Percentiles rank a stretch among this genome's conserved stretches.
Evolutionary conservation across 2,329 filamentous ascomycete genomes (phyloP).

Genomic region (Penicillium capsulatum): DNA sequence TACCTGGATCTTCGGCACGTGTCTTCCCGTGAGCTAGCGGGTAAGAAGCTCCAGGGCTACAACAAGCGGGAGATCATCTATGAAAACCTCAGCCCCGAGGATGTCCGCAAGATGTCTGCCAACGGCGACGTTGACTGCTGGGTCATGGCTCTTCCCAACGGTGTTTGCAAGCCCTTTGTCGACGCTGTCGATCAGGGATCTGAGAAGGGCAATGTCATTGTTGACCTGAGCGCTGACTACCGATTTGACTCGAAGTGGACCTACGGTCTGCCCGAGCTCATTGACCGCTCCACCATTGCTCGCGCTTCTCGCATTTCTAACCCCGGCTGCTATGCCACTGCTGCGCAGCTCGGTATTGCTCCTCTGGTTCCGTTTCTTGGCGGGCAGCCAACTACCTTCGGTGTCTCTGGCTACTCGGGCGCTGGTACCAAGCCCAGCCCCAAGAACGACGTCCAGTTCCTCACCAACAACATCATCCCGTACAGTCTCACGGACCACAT

Average conservation of each 20-base stretch:
- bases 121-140: slow-evolving; percentile 86
- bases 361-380: slow-evolving; percentile 74
- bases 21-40: slow-evolving; percentile 85
- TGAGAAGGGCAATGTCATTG: slow-evolving; percentile 67
- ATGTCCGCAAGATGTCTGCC: slow-evolving; percentile 78
- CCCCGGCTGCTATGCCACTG: slow-evolving; percentile 93
- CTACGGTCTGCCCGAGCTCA: slow-evolving; percentile 84
- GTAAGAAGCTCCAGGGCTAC: slow-evolving; percentile 83
- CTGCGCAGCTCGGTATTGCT: slow-evolving; percentile 81
- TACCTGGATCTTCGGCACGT: slow-evolving; percentile 87
- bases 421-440: slow-evolving; percentile 90
- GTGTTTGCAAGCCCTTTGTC: slow-evolving; percentile 88
- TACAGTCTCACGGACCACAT: slow-evolving; percentile 92
- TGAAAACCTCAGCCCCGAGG: slow-evolving; percentile 82
- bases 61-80: slow-evolving; percentile 88
- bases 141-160: slow-evolving; percentile 96
- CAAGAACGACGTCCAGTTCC: slow-evolving; percentile 83
- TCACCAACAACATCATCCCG: slow-evolving; percentile 83
- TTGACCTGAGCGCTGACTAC: slow-evolving; percentile 96
- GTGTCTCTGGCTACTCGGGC: slow-evolving; percentile 89
- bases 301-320: slow-evolving; percentile 80
- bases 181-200: slow-evolving; percentile 75
- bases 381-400: slow-evolving; percentile 77
- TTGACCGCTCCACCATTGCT: slow-evolving; percentile 70
- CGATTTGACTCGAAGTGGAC: slow-evolving; percentile 82